Conservation (phyloP, 768 basidiomycete species). For the Naganishia kalamii region DNA sequence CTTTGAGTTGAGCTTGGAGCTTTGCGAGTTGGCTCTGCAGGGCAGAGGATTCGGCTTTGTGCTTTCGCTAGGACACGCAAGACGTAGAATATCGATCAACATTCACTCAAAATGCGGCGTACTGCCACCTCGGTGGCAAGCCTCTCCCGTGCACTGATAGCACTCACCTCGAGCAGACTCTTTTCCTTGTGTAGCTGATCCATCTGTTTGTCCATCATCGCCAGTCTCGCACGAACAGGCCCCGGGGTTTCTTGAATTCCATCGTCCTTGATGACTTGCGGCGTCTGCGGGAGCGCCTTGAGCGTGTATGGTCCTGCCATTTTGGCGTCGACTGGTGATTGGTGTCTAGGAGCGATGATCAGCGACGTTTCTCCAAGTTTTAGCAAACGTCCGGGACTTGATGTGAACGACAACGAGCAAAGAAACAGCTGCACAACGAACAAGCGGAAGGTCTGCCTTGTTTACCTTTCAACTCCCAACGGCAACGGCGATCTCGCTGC, state of each 20-base stretch:
- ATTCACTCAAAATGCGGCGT: background rate
- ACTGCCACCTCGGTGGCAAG: no score
- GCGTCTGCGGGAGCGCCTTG: constrained; percentile 14
- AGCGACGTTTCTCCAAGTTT: background rate
- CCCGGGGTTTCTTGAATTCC: constrained; percentile 17
- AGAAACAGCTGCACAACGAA: no score
- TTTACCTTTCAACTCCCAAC: background rate
- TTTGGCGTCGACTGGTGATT: background rate
- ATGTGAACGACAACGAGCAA: background rate
- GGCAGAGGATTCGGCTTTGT: constrained; percentile 9
- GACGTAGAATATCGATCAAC: constrained; percentile 3
- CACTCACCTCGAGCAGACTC: constrained; percentile 18
- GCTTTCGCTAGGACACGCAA: background rate
- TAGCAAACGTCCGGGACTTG: background rate
- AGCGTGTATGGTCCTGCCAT: constrained; percentile 2
- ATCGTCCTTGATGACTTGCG: constrained; percentile 14
- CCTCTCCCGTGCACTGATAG: no score
- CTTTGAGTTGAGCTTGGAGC: background rate
- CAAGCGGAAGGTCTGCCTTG: background rate
- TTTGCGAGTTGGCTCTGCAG: background rate
- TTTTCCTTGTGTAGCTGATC: constrained; percentile 17
- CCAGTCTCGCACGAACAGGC: constrained; percentile 18
- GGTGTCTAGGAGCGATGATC: no score
- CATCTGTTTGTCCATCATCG: constrained; percentile 21
- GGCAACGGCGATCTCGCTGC: no score